Base-by-base conservation (phyloP, 768 basidiomycete genomes). In the Hygrophorus pudorinus region DNA sequence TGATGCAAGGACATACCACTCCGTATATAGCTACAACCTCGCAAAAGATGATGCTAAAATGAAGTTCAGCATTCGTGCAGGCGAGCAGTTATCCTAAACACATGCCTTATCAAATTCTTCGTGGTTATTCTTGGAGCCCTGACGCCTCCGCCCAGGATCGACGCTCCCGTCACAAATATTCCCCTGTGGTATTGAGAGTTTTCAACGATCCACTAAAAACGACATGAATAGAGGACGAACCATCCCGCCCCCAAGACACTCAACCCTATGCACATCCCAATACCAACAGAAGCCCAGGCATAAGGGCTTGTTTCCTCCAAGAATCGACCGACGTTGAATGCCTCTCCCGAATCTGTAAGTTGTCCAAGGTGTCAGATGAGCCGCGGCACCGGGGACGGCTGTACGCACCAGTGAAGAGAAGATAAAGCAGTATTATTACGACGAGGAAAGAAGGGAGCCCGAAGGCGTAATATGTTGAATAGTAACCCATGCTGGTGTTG, bases 11-110 rank as follows among this genome's bases (percentile, higher is more conserved):
- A 72, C 85, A 48, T 64, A 92, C 89, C 42, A 90, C 88, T 46
- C 87, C 96, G 66, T 98, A 98, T 58, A 99, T 98, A 47, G 94
- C 96, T 21, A 99, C 93, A 57, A 97, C 96, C 69, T 98, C 94
- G 63, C 94, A 97, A 73, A 98, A 97, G 57, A 99, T 97, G 69
- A 98, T 91, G 53, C 94, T 97, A 56, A 5, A 2, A 34, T 9
- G 11, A n/a, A n/a, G n/a, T 14, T 6, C 20, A 14, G 21, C 18
- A 29, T 2, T 9, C 36, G n/a, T 17, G n/a, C 35, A 11, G n/a
- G 11, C 16, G 21, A 38, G 16, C 30, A 10, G n/a, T 2, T 42
- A 35, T n/a, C 16, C 17, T 11, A 7, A 16, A 3, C 16, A 57
- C 74, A 42, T 40, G 90, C 92, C 89, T 92, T 55, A 99, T 96